phyloP scores from a whole-genome alignment of 305 asterid species.

The Monarda citriodora region DNA sequence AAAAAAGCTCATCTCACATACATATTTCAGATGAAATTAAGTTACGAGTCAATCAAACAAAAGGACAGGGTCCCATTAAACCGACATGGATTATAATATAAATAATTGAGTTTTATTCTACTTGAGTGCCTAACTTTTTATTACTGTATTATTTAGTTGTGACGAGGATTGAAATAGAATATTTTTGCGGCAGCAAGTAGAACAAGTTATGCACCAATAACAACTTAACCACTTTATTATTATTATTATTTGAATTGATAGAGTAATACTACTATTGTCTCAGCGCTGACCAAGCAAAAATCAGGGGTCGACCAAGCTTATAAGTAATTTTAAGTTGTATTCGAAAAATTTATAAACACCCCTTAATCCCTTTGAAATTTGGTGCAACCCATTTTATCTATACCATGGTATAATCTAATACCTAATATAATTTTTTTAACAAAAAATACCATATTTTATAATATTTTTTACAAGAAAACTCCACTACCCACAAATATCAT shows the following conservation, averaged over 20 bases:
- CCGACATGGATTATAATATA: constrained; percentile 4
- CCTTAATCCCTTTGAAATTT: not conserved
- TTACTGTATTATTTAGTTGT: constrained; percentile 1
- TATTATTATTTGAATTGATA: not conserved
- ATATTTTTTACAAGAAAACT: no score
- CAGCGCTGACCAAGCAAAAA: not conserved
- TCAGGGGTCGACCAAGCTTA: no score
- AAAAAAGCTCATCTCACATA: no score
- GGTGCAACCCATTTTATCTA: no score
- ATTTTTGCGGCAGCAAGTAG: constrained; percentile 10
- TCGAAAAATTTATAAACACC: no score
- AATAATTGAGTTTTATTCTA: constrained; percentile 5
- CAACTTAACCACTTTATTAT: not conserved
- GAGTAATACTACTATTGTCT: not conserved
- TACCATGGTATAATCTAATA: no score
- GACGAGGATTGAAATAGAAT: constrained; percentile 10
- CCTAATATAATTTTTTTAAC: no score
- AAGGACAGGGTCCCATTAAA: constrained; percentile 8
- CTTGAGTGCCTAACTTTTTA: constrained; percentile 6
- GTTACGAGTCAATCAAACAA: no score
- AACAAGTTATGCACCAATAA: constrained; percentile 8
- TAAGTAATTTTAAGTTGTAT: no score
- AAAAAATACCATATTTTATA: no score
- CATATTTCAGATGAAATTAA: no score
- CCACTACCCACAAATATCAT: no score